A percentile compares a stretch with the other conserved stretches of the same genome.
These are phyloP conservation scores for Fusarium miscanthi DNA, from an alignment of 2,329 filamentous ascomycete species.

Conservation along the genomic window DNA sequence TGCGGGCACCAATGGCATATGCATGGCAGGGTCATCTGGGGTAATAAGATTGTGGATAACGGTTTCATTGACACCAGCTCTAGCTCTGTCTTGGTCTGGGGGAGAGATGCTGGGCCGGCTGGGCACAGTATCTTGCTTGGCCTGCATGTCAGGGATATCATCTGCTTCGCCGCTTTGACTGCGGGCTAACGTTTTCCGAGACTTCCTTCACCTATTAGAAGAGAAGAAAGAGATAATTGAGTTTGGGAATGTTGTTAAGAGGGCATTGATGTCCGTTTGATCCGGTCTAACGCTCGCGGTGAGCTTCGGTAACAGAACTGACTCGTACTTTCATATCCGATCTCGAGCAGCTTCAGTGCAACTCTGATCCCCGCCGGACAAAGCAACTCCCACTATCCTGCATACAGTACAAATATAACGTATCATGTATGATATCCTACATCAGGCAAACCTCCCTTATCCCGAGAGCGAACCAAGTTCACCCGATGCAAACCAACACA, in stretches of 20 bases:
- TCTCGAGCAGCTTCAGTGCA: not conserved
- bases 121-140: conserved; percentile 25
- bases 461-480: conserved; percentile 17
- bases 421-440: conserved; percentile 6
- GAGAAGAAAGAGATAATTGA: not conserved
- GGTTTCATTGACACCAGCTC: conserved; percentile 34
- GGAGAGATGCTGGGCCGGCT: not conserved
- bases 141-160: conserved; percentile 29
- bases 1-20: conserved; percentile 44
- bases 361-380: conserved; percentile 34
- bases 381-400: conserved; percentile 16
- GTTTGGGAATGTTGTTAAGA: not conserved
- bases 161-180: conserved; percentile 25
- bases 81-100: not conserved
- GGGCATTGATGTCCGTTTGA: conserved; percentile 1
- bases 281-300: not conserved
- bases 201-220: not conserved
- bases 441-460: conserved; percentile 37
- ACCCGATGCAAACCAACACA: not conserved
- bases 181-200: conserved; percentile 12
- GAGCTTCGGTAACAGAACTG: not conserved
- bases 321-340: conserved; percentile 15
- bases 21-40: conserved; percentile 29
- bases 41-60: conserved; percentile 20
- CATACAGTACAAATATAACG: not conserved